Evolutionary conservation across 805 yeast genomes (phyloP).

Genomic region (Metschnikowia vanudenii): DNA sequence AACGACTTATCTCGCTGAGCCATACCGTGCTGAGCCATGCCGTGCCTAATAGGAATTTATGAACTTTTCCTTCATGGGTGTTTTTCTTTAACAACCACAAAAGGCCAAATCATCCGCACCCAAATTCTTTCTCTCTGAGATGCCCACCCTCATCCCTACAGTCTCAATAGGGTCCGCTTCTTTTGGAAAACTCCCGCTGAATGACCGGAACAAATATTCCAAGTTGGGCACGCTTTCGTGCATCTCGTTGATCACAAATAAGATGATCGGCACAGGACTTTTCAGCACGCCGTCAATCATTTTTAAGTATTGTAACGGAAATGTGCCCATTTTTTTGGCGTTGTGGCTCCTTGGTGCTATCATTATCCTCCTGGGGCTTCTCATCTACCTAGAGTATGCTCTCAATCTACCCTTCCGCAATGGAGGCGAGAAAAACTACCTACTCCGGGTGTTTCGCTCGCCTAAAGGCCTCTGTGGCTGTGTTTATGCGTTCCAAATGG

Average conservation of each 20-base stretch:
- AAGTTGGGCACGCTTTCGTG: constrained; percentile 32
- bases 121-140: too few species aligned
- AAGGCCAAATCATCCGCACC: too few species aligned
- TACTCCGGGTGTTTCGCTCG: constrained; percentile 32
- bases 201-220: constrained; percentile 6
- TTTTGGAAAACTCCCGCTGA: constrained; percentile 8
- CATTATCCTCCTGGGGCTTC: constrained; percentile 37
- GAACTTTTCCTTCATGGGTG: not conserved
- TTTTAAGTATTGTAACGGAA: constrained; percentile 47
- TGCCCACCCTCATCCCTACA: constrained; percentile 16
- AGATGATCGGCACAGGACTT: constrained; percentile 75
- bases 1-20: constrained; percentile 1
- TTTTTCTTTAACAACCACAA: too few species aligned
- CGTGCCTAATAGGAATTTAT: not conserved
- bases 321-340: constrained; percentile 33
- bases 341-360: constrained; percentile 39
- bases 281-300: constrained; percentile 68
- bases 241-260: constrained; percentile 54
- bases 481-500: constrained; percentile 49
- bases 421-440: constrained; percentile 44
- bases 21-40: not conserved
- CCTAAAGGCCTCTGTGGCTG: constrained; percentile 39
- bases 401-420: constrained; percentile 40
- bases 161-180: constrained; percentile 11
- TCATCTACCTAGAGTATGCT: constrained; percentile 42